phyloP scores from a whole-genome alignment of 73 alveolate species.

The Paramecium sexaurelia region DNA sequence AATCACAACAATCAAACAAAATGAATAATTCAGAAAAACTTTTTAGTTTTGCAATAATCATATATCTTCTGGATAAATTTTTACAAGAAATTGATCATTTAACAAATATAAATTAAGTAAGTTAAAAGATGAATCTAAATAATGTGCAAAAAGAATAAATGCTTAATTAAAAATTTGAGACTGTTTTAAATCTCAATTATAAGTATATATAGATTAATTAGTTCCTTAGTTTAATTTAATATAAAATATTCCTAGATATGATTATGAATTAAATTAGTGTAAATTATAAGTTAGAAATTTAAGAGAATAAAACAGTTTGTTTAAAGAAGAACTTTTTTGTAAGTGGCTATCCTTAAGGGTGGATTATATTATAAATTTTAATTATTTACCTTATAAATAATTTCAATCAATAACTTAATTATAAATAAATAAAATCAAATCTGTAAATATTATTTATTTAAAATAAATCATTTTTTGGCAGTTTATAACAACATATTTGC shows the following conservation, averaged over 20 bases:
- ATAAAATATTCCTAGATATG: no score
- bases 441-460: not conserved
- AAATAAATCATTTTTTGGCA: not conserved
- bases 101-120: slow-evolving; percentile 25
- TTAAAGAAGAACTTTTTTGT: no score
- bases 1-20: slow-evolving; percentile 93
- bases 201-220: not conserved
- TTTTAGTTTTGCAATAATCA: no score
- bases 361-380: no score
- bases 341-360: no score
- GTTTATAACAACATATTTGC: slow-evolving; percentile 14
- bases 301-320: no score
- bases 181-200: not conserved
- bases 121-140: slow-evolving; percentile 40
- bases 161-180: no score
- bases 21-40: no score
- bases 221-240: not conserved
- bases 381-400: no score
- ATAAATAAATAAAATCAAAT: not conserved
- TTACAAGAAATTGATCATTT: slow-evolving; percentile 42
- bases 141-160: not conserved
- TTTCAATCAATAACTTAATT: no score
- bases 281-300: no score
- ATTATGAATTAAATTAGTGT: no score
- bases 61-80: not conserved